Conservation (phyloP, 2,329 filamentous ascomycete genomes). For the Lachnellula suecica region DNA sequence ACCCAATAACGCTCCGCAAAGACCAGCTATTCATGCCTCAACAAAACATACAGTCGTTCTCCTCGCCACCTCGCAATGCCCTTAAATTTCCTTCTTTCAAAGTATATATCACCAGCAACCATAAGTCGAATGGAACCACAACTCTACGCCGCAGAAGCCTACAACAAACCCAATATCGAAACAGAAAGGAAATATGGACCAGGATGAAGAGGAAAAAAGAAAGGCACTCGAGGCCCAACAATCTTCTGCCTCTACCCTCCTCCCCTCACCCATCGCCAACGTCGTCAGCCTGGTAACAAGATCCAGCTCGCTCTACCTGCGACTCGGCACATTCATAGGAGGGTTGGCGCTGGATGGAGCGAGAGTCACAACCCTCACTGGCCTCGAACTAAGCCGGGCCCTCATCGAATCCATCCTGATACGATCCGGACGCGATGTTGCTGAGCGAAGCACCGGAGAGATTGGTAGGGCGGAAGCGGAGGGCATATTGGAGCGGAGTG, state of each 20-base stretch:
- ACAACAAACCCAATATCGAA: neutral
- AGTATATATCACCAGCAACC: neutral
- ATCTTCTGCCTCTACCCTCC: conserved; percentile 44
- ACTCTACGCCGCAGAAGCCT: neutral
- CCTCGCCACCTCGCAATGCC: conserved; percentile 3
- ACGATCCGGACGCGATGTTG: conserved; percentile 36
- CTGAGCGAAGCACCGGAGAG: conserved; percentile 34
- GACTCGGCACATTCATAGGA: conserved; percentile 37
- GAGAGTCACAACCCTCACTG: conserved; percentile 37
- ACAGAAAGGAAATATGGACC: conserved; percentile 20
- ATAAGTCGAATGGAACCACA: conserved; percentile 3
- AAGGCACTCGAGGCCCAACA: conserved; percentile 2
- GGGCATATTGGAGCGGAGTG: conserved; percentile 53
- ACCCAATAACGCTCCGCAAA: conserved; percentile 6
- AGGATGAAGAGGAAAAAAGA: conserved; percentile 23
- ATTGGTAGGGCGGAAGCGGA: conserved; percentile 53
- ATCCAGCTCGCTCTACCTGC: conserved; percentile 52
- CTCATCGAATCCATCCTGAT: conserved; percentile 37
- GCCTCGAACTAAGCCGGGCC: conserved; percentile 37
- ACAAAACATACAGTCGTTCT: conserved; percentile 3
- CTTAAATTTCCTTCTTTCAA: neutral
- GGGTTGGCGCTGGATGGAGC: conserved; percentile 36
- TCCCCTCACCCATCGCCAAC: conserved; percentile 57
- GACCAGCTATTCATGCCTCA: conserved; percentile 5
- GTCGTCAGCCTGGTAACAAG: conserved; percentile 60